Conservation (phyloP, 441 rosid species). For the Erodium trifolium region DNA sequence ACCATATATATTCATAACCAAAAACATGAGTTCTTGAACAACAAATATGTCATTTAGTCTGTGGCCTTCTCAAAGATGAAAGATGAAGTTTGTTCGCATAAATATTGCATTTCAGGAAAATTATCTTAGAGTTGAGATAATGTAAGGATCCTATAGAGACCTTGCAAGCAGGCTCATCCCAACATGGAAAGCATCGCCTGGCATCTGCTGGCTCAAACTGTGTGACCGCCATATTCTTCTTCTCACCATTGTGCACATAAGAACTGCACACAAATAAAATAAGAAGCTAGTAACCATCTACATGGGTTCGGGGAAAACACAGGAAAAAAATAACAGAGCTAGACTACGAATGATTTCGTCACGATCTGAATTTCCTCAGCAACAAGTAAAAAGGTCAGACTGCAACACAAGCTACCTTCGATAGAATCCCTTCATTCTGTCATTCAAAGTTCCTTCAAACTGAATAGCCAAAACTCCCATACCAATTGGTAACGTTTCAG, state of each 20-base stretch:
- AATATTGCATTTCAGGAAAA: too few relatives aligned
- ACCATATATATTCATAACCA: not conserved
- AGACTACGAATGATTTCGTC: not conserved
- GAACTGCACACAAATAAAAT: constrained; percentile 34
- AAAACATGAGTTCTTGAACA: not conserved
- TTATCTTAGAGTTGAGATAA: too few relatives aligned
- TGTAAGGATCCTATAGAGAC: too few relatives aligned
- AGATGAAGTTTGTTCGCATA: not conserved
- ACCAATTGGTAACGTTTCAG: constrained; percentile 50
- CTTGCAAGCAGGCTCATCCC: too few relatives aligned
- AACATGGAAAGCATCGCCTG: constrained; percentile 40
- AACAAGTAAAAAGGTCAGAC: not conserved
- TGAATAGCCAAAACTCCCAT: constrained; percentile 47
- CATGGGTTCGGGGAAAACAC: not conserved
- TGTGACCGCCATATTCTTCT: constrained; percentile 95
- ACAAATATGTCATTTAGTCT: not conserved
- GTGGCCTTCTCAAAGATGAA: not conserved
- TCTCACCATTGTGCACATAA: constrained; percentile 69
- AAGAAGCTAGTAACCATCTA: not conserved
- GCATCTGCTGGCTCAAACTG: constrained; percentile 98
- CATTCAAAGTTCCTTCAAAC: constrained; percentile 63
- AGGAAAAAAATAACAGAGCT: not conserved
- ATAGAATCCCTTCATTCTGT: constrained; percentile 86
- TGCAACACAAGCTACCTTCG: constrained; percentile 39
- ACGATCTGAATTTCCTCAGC: not conserved